Percentiles rank a stretch among this genome's conserved stretches.
These are phyloP conservation scores for Athelia sp. DNA, from an alignment of 1,284 basidiomycete species.

Conservation along the genomic window DNA sequence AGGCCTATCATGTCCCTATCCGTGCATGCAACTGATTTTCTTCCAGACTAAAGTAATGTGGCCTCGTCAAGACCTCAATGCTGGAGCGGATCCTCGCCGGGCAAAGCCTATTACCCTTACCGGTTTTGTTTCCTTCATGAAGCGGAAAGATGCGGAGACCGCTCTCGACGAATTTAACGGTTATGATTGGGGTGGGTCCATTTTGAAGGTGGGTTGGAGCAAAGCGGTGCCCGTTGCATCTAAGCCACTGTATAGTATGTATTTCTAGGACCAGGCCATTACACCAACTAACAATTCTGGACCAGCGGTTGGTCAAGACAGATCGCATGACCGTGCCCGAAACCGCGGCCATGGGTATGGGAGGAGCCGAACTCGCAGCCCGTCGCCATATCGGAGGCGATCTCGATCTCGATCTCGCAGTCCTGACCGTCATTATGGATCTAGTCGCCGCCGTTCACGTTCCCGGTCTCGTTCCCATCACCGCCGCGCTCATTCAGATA, in stretches of 20 bases:
- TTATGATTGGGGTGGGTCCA: slow-evolving; percentile 84
- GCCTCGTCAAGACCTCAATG: slow-evolving; percentile 66
- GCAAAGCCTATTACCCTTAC: slow-evolving; percentile 72
- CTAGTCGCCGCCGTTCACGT: slow-evolving; percentile 32
- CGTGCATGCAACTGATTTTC: slow-evolving; percentile 4
- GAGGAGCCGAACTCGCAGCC: slow-evolving; percentile 33
- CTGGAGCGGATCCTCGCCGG: slow-evolving; percentile 65
- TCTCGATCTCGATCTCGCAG: slow-evolving; percentile 42
- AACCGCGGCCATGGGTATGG: slow-evolving; percentile 3
- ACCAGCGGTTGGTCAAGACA: slow-evolving; percentile 21
- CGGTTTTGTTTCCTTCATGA: slow-evolving; percentile 97
- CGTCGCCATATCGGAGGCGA: slow-evolving; percentile 29
- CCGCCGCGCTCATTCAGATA: slow-evolving; percentile 31
- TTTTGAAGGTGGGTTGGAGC: slow-evolving; percentile 90
- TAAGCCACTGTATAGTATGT: slow-evolving; percentile 77
- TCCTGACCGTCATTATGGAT: slow-evolving; percentile 27
- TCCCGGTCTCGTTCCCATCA: slow-evolving; percentile 26
- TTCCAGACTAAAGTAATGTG: slow-evolving; percentile 91
- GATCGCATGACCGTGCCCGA: neutral
- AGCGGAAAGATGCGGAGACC: slow-evolving; percentile 81
- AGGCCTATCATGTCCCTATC: slow-evolving; percentile 16
- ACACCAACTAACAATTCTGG: neutral
- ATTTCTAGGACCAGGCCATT: neutral
- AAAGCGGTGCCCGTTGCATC: slow-evolving; percentile 86
- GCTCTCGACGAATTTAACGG: slow-evolving; percentile 88